Conservation (phyloP, 768 basidiomycete species). For the Leucocoprinus sp. region DNA sequence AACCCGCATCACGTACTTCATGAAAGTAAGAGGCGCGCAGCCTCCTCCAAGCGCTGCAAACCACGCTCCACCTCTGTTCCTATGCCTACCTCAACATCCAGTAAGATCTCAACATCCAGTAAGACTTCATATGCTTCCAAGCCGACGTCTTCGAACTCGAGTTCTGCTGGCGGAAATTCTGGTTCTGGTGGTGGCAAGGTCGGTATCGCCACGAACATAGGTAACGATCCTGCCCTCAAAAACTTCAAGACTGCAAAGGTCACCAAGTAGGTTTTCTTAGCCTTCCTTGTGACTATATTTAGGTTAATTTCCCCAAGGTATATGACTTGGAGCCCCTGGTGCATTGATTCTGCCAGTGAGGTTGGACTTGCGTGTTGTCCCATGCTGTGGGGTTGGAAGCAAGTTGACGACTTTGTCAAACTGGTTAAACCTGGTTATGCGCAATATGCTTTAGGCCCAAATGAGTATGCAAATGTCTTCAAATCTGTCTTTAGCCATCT, state of each 20-base stretch:
- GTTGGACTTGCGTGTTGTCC: conserved; percentile 49
- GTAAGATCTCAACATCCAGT: conserved; percentile 1
- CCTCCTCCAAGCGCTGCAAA: conserved; percentile 47
- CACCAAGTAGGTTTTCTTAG: conserved; percentile 28
- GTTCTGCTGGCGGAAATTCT: too few species aligned
- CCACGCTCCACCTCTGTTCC: conserved; percentile 31
- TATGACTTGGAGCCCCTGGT: conserved; percentile 63
- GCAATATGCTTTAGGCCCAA: conserved; percentile 46
- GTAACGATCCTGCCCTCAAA: conserved; percentile 38
- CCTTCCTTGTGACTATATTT: neutral
- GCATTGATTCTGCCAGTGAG: conserved; percentile 19
- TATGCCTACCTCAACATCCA: conserved; percentile 13
- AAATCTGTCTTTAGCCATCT: neutral
- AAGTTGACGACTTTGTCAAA: conserved; percentile 38
- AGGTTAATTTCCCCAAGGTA: conserved; percentile 22
- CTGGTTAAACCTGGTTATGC: conserved; percentile 45
- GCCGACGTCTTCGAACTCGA: conserved; percentile 7
- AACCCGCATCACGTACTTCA: conserved; percentile 35
- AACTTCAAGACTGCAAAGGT: conserved; percentile 42
- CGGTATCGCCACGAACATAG: conserved; percentile 62
- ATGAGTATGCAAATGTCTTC: conserved; percentile 51
- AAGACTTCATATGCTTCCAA: conserved; percentile 14
- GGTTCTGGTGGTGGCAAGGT: conserved; percentile 30
- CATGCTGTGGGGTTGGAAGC: conserved; percentile 64
- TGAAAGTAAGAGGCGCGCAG: conserved; percentile 43